A percentile compares a stretch with the other conserved stretches of the same genome.
phyloP scores from a whole-genome alignment of 1,284 basidiomycete genomes.

The Cryptococcus sp. region DNA sequence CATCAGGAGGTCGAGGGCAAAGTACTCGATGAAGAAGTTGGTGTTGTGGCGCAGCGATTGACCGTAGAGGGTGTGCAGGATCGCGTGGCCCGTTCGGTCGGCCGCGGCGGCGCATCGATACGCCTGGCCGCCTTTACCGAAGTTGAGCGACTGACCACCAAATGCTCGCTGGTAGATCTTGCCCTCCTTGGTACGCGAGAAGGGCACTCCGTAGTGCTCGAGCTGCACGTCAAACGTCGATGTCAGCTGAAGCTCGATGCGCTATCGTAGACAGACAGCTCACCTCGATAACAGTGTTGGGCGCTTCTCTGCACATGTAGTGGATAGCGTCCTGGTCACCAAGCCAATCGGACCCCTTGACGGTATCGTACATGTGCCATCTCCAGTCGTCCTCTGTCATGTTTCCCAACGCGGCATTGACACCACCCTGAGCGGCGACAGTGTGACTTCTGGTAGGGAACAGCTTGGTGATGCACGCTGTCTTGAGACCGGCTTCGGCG shows the following conservation, averaged over 20 bases:
- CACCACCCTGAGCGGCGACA: slow-evolving; percentile 98
- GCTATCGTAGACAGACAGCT: slow-evolving; percentile 23
- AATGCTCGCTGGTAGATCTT: slow-evolving; percentile 99
- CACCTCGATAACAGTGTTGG: slow-evolving; percentile 88
- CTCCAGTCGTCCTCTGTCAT: slow-evolving; percentile 99
- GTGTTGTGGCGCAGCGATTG: slow-evolving; percentile 99
- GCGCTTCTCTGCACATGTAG: slow-evolving; percentile 98
- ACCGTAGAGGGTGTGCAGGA: slow-evolving; percentile 97
- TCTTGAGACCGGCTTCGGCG: slow-evolving; percentile 97
- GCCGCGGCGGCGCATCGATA: slow-evolving; percentile 99
- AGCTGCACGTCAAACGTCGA: slow-evolving; percentile 61
- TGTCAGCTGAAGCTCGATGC: neutral
- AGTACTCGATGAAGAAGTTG: slow-evolving; percentile 99
- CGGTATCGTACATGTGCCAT: slow-evolving; percentile 98
- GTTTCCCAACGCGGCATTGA: slow-evolving; percentile 98
- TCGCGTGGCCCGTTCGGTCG: slow-evolving; percentile 97
- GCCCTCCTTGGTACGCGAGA: slow-evolving; percentile 97
- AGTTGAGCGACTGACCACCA: slow-evolving; percentile 97
- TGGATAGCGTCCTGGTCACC: slow-evolving; percentile 99
- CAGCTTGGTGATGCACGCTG: slow-evolving; percentile 96
- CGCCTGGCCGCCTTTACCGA: slow-evolving; percentile 97
- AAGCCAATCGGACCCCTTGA: slow-evolving; percentile 99
- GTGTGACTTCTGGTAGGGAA: slow-evolving; percentile 99
- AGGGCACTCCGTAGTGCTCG: slow-evolving; percentile 98
- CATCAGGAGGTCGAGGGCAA: slow-evolving; percentile 98